phyloP scores from a whole-genome alignment of 1,284 basidiomycete genomes.

The Irpex lacteus region DNA sequence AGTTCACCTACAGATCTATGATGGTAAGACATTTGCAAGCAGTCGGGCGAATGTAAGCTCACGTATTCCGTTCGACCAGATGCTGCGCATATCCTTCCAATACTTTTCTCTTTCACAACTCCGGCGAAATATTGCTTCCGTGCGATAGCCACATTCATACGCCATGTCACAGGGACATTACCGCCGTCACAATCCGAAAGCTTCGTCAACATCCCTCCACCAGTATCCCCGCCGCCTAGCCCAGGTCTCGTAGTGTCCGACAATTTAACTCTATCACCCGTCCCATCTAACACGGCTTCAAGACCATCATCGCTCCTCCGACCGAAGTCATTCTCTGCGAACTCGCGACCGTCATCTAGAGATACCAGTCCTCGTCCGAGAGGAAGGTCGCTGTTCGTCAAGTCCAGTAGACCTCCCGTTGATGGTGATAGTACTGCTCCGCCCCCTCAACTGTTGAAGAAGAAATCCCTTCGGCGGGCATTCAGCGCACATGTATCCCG shows the following conservation, averaged over 20 bases:
- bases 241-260: background rate
- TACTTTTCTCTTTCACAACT: conserved; percentile 81
- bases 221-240: conserved; percentile 13
- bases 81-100: conserved; percentile 72
- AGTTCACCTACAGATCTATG: conserved; percentile 90
- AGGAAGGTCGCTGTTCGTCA: background rate
- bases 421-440: background rate
- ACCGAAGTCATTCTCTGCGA: background rate
- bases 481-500: conserved; percentile 22
- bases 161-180: conserved; percentile 54
- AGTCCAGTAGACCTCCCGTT: background rate
- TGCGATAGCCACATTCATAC: conserved; percentile 66
- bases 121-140: conserved; percentile 79
- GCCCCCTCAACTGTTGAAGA: background rate
- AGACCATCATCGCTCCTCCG: background rate
- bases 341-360: background rate
- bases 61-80: conserved; percentile 38
- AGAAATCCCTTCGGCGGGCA: conserved; percentile 12
- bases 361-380: background rate
- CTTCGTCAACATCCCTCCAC: conserved; percentile 10
- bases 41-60: background rate
- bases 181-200: conserved; percentile 13
- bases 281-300: background rate
- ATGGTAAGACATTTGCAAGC: conserved; percentile 43
- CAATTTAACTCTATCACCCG: background rate